Evolutionary conservation across 768 basidiomycete species (phyloP).

Genomic region (Pisolithus sp.): DNA sequence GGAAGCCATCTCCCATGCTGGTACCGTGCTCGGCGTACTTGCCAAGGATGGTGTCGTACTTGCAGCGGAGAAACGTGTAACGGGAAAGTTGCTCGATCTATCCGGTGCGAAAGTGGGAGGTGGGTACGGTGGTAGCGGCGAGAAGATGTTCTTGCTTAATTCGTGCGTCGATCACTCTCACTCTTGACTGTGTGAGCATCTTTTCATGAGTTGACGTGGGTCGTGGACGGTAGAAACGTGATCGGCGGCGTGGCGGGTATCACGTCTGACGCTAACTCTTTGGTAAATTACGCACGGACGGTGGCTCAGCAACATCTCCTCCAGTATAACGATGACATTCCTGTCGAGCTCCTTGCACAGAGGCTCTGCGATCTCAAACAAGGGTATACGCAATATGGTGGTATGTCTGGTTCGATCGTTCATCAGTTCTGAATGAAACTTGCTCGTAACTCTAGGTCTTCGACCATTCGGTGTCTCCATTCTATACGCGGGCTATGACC

Average conservation of each 20-base stretch:
- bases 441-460: conserved; percentile 48
- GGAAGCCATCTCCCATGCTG: conserved; percentile 97
- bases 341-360: conserved; percentile 92
- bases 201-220: conserved; percentile 1
- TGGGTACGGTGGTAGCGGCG: conserved; percentile 91
- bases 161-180: conserved; percentile 42
- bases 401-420: conserved; percentile 34
- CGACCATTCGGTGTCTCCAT: conserved; percentile 98
- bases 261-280: conserved; percentile 95
- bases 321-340: conserved; percentile 94
- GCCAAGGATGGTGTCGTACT: conserved; percentile 89
- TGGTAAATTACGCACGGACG: conserved; percentile 89
- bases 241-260: conserved; percentile 93
- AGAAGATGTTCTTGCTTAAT: conserved; percentile 97
- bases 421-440: background rate
- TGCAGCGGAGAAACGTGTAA: conserved; percentile 96
- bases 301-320: conserved; percentile 87
- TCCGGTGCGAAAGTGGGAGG: conserved; percentile 72
- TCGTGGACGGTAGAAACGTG: conserved; percentile 62
- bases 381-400: conserved; percentile 96
- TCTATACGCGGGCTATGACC: conserved; percentile 94
- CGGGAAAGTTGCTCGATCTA: conserved; percentile 93
- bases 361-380: conserved; percentile 96
- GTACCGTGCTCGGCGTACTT: conserved; percentile 87
- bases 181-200: background rate